A percentile compares a stretch with the other conserved stretches of the same genome.
Conservation (phyloP, 305 asterid genomes). For the Fraxinus dipetala region DNA sequence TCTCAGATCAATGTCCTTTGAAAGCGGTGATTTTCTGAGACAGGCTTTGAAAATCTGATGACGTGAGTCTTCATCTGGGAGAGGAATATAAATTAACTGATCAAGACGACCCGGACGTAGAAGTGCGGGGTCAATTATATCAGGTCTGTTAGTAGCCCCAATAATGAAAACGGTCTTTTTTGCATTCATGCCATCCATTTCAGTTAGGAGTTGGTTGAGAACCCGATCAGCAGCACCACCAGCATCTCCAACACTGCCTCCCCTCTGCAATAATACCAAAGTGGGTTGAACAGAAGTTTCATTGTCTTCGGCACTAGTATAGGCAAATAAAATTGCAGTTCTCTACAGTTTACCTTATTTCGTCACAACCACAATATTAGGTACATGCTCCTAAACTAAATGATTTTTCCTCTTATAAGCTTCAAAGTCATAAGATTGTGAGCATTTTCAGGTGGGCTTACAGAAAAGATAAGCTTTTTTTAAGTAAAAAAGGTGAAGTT, state of each 20-base stretch:
- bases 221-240: slow-evolving; percentile 58
- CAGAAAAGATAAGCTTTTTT: not conserved
- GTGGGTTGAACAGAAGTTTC: not conserved
- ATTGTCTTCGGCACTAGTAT: not conserved
- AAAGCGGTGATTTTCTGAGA: slow-evolving; percentile 51
- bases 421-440: not conserved
- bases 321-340: not conserved
- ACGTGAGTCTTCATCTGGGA: slow-evolving; percentile 53
- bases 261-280: slow-evolving; percentile 38
- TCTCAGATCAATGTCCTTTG: slow-evolving; percentile 41
- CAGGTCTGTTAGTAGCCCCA: slow-evolving; percentile 56
- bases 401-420: not conserved
- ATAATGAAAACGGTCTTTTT: slow-evolving; percentile 51
- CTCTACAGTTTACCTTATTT: not conserved
- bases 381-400: not conserved
- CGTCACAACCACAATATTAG: not conserved
- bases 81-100: slow-evolving; percentile 49
- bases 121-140: slow-evolving; percentile 52
- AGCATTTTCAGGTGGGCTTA: not conserved
- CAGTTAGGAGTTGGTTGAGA: slow-evolving; percentile 52
- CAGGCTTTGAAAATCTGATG: slow-evolving; percentile 51
- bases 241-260: slow-evolving; percentile 51
- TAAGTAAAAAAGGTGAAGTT: not conserved
- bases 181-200: slow-evolving; percentile 51
- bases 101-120: slow-evolving; percentile 52